These are phyloP conservation scores for Penicillium brevicompactum DNA, from an alignment of 2,329 filamentous ascomycete genomes.

Conservation along the genomic window DNA sequence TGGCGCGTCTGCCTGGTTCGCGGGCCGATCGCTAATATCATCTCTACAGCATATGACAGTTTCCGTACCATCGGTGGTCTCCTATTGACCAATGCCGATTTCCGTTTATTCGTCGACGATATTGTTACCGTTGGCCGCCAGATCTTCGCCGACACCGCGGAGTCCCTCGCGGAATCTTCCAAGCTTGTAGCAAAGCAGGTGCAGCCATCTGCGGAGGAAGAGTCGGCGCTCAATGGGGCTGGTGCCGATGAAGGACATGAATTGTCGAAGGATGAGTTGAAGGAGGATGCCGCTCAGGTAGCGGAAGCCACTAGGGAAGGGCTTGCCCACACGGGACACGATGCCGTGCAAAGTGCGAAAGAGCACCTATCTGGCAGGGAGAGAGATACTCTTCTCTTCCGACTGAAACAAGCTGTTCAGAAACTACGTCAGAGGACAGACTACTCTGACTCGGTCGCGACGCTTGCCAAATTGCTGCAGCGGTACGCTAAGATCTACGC, in stretches of 20 bases:
- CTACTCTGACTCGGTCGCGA: constrained; percentile 85
- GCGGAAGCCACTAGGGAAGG: constrained; percentile 42
- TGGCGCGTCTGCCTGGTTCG: not conserved
- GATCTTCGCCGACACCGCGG: constrained; percentile 83
- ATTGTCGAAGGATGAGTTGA: constrained; percentile 64
- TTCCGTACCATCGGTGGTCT: constrained; percentile 79
- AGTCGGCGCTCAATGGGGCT: constrained; percentile 52
- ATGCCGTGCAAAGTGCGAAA: constrained; percentile 69
- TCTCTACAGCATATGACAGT: constrained; percentile 69
- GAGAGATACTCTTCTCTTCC: constrained; percentile 69
- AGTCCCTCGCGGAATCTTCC: constrained; percentile 74
- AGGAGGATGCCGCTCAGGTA: constrained; percentile 58
- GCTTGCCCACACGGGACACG: constrained; percentile 46
- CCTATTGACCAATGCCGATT: constrained; percentile 87
- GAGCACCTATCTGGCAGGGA: constrained; percentile 75
- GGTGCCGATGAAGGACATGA: constrained; percentile 50
- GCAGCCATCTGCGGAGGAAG: constrained; percentile 66
- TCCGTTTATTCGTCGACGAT: constrained; percentile 82
- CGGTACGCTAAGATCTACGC: constrained; percentile 79
- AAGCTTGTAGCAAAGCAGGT: constrained; percentile 72
- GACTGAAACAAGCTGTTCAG: constrained; percentile 74
- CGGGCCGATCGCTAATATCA: constrained; percentile 15
- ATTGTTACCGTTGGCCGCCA: constrained; percentile 76
- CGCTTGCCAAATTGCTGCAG: constrained; percentile 72
- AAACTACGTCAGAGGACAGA: constrained; percentile 76